These are phyloP conservation scores for Colletotrichum tanaceti DNA, from an alignment of 2,329 filamentous ascomycete species.

Conservation along the genomic window DNA sequence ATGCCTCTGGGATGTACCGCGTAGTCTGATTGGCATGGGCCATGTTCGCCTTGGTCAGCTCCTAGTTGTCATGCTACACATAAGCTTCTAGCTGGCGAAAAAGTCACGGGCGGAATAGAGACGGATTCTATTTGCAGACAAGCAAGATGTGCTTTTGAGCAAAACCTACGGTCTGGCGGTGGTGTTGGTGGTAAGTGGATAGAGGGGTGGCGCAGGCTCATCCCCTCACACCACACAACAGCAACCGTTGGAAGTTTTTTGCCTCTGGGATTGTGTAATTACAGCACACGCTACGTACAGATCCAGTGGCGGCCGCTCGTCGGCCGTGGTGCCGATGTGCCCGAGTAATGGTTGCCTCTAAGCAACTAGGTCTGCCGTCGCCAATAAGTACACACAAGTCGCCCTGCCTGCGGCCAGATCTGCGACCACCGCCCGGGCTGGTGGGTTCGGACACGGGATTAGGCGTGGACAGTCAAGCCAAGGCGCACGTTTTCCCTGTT, in stretches of 20 bases:
- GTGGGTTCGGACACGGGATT: slow-evolving; percentile 39
- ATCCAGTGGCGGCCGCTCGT: not conserved
- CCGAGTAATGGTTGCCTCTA: not conserved
- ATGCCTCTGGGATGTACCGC: not conserved
- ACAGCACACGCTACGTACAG: not conserved
- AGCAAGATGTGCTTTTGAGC: not conserved
- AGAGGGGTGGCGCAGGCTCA: not conserved
- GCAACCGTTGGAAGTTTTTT: not conserved
- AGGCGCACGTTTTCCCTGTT: slow-evolving; percentile 40
- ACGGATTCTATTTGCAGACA: not conserved
- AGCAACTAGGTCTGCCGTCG: not conserved
- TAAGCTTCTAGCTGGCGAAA: not conserved
- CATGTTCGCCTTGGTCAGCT: not conserved
- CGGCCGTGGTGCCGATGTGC: not conserved
- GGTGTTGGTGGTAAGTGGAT: too few species aligned
- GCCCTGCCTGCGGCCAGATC: slow-evolving; percentile 40
- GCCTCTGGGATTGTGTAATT: not conserved
- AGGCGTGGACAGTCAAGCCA: slow-evolving; percentile 37
- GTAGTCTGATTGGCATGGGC: not conserved
- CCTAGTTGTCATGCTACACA: not conserved
- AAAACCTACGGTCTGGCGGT: not conserved
- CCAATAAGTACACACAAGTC: slow-evolving; percentile 19
- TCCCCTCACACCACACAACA: not conserved
- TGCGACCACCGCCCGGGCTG: slow-evolving; percentile 41
- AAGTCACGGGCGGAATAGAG: not conserved